These are phyloP conservation scores for Pythium chondricola DNA, from an alignment of 352 stramenopile genomes.

Conservation along the genomic window DNA sequence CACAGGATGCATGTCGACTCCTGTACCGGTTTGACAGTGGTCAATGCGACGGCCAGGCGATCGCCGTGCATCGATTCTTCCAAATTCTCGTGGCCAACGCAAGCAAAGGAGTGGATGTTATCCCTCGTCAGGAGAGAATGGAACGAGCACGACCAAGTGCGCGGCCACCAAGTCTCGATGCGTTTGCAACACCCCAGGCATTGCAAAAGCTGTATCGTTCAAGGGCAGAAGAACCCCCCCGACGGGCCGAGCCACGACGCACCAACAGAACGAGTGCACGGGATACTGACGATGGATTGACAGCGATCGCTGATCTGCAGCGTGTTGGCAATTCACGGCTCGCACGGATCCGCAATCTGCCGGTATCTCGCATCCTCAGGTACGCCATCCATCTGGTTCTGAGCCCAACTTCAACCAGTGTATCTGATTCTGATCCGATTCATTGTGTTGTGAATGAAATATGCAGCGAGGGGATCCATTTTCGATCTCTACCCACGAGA, in stretches of 20 bases:
- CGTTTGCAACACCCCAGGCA: neutral
- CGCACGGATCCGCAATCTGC: constrained; percentile 3
- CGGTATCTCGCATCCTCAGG: neutral
- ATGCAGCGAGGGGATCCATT: neutral
- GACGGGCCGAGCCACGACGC: neutral
- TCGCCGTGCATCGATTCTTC: neutral
- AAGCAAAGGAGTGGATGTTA: neutral
- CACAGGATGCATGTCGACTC: neutral
- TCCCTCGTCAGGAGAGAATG: neutral
- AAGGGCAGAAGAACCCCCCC: neutral
- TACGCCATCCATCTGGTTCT: no score
- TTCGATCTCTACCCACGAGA: neutral
- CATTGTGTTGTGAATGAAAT: no score
- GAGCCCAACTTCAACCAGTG: no score
- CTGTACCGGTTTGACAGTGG: neutral
- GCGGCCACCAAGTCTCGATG: neutral
- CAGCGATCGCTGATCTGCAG: neutral
- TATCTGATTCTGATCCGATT: no score
- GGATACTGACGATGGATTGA: no score
- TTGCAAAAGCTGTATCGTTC: neutral
- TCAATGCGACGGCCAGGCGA: neutral
- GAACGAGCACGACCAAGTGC: no score
- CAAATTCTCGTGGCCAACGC: neutral
- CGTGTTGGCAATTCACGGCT: neutral
- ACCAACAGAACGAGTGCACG: neutral